Evolutionary conservation across 129 eudicot species (phyloP).

Genomic region (Lactuca saligna): DNA sequence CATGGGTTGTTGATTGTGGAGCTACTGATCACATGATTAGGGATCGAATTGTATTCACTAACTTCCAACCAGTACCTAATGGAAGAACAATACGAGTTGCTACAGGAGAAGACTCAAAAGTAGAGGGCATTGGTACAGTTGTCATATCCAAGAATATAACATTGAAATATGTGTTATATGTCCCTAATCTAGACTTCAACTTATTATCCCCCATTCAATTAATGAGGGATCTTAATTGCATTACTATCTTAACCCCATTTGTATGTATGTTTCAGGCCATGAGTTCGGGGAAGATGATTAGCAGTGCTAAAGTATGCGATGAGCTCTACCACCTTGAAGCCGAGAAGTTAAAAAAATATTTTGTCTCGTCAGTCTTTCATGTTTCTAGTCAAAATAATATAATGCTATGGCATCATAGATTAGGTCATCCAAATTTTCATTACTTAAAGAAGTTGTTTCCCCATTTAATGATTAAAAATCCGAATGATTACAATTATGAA

Average conservation of each 20-base stretch:
- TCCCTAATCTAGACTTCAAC: neutral
- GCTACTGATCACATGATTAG: neutral
- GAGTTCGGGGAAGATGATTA: slow-evolving; percentile 4
- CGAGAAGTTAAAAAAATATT: neutral
- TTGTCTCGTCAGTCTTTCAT: neutral
- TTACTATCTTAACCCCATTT: neutral
- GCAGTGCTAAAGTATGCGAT: neutral
- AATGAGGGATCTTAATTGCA: neutral
- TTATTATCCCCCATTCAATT: neutral
- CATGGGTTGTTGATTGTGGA: neutral
- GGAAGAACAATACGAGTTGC: neutral
- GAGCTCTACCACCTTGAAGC: neutral
- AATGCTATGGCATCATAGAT: neutral
- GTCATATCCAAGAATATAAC: neutral
- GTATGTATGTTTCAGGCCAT: slow-evolving; percentile 2
- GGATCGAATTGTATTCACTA: neutral
- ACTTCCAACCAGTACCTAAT: neutral
- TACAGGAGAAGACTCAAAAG: neutral
- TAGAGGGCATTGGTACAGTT: neutral
- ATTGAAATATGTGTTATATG: neutral
- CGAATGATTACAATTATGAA: neutral
- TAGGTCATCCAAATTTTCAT: neutral
- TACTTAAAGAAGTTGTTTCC: neutral
- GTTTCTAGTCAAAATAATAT: neutral
- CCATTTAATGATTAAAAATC: neutral